Base-by-base conservation (phyloP, 257 asterid genomes). In the Scutellaria galericulata region DNA sequence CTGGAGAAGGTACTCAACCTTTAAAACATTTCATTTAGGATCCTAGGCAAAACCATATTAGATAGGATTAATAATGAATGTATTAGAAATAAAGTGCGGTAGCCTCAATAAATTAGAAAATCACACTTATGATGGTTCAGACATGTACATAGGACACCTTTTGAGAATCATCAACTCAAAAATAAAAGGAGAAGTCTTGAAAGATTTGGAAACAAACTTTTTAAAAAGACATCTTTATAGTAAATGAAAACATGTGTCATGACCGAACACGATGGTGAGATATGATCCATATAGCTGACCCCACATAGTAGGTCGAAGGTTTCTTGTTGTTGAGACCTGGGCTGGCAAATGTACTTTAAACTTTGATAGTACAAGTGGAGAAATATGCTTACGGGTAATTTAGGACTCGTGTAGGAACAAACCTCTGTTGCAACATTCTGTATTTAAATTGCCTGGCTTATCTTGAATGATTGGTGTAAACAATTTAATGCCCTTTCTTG, bases 1-100 rank as follows among this genome's bases (percentile, higher is more conserved):
- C 86, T 12, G 86, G 67, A 77, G 89, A 87, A 87, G 97, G 96
- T 95, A 82, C 64, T 65, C 37, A 27, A 74, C 64, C 64, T 50
- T 54, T 55, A 45, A 60, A 15, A 61, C 9, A 58, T 64, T 51
- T 66, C 73, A 8, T 53, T 45, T 7, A 5, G n/a, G 14, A 40
- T 46, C 52, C 11, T 9, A 31, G 37, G 37, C 5, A 31, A 31
- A 31, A 31, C 37, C 37, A 31, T 31, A 31, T 1, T 31, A 31
- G 37, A 31, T 31, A 31, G 61, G 24, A 22, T 7, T 27, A 57
- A 57, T 57, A 57, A 12, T 55, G 64, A 57, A 57, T 57, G 44
- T 42, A 31, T 57, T 31, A 27, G 44, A 4, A 31, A 27, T 8
- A n/a, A 5, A 20, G 59, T 53, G 59, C 5, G 5, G 12, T 18